phyloP scores from a whole-genome alignment of 192 early-diverging fungal species.

The Umbelopsis sp. region DNA sequence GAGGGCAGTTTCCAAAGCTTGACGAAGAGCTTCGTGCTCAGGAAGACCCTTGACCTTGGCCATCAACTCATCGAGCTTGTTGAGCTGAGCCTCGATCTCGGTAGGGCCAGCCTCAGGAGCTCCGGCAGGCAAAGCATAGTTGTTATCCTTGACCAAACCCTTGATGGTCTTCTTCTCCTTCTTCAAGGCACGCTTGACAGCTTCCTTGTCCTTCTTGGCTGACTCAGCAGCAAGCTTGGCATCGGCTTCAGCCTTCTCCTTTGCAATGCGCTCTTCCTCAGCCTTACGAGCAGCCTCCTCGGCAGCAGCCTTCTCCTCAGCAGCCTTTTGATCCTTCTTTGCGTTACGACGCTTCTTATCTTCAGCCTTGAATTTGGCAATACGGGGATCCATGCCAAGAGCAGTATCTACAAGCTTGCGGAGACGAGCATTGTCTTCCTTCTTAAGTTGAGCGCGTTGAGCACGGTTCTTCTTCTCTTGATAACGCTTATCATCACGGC shows the following conservation, averaged over 20 bases:
- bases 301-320: conserved; percentile 61
- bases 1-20: conserved; percentile 63
- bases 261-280: conserved; percentile 41
- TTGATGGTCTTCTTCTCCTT: conserved; percentile 92
- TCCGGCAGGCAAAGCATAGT: conserved; percentile 74
- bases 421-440: conserved; percentile 94
- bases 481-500: conserved; percentile 96
- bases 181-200: conserved; percentile 83
- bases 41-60: conserved; percentile 63
- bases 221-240: conserved; percentile 63
- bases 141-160: conserved; percentile 72
- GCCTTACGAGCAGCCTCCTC: conserved; percentile 60
- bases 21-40: conserved; percentile 57
- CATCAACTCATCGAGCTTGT: conserved; percentile 79
- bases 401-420: conserved; percentile 80
- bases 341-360: conserved; percentile 91
- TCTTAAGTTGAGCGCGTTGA: conserved; percentile 90
- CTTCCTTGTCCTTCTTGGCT: conserved; percentile 85
- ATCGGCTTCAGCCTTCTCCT: conserved; percentile 62
- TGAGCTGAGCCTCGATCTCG: conserved; percentile 70
- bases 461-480: conserved; percentile 95
- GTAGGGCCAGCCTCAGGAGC: conserved; percentile 52
- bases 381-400: conserved; percentile 86
- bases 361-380: conserved; percentile 84
- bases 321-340: conserved; percentile 87